Percentiles rank a stretch among this genome's conserved stretches.
These are phyloP conservation scores for Moricandia moricandioides DNA, from an alignment of 345 rosid genomes.

Conservation along the genomic window DNA sequence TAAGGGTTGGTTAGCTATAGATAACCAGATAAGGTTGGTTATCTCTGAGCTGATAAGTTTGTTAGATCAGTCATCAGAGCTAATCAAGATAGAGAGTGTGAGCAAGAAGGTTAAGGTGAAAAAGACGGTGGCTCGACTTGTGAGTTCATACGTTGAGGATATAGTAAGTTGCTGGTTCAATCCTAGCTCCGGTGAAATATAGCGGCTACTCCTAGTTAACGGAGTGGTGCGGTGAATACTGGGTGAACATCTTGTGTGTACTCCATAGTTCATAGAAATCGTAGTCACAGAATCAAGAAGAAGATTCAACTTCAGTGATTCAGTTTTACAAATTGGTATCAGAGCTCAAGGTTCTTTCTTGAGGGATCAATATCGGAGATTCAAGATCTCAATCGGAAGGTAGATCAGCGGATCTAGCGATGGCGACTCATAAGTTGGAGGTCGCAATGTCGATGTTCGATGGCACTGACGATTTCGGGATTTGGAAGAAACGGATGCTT, in stretches of 20 bases:
- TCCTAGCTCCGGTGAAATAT: background rate
- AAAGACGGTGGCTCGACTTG: background rate
- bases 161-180: background rate
- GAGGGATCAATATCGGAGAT: no score
- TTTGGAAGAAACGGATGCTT: background rate
- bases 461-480: background rate
- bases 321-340: no score
- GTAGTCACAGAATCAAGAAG: background rate
- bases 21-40: no score
- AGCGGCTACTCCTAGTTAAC: background rate
- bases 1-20: no score
- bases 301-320: no score
- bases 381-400: no score
- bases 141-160: background rate
- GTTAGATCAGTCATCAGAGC: background rate
- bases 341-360: no score
- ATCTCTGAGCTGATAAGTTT: background rate
- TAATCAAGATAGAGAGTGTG: background rate
- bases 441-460: background rate
- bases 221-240: background rate
- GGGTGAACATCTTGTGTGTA: background rate
- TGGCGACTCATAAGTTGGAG: background rate
- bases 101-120: background rate
- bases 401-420: background rate
- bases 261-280: background rate